Conservation (phyloP, 306 rosid genomes). For the Cicer judaicum region DNA sequence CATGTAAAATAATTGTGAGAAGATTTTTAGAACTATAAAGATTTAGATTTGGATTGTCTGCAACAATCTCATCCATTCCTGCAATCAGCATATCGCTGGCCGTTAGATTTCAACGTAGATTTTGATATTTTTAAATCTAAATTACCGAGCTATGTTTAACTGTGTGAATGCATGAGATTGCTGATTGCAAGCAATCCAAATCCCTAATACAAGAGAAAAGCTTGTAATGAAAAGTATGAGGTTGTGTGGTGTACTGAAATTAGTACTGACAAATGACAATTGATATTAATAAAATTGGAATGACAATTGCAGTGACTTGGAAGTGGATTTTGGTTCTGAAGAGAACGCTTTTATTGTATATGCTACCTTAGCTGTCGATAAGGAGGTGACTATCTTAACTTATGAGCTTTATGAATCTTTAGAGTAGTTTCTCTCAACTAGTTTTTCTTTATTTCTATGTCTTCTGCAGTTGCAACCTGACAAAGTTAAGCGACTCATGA, state of each 20-base stretch:
- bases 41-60: not conserved
- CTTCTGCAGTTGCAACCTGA: slow-evolving; percentile 79
- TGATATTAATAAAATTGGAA: not conserved
- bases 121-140: too few species aligned
- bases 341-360: slow-evolving; percentile 72
- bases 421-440: slow-evolving; percentile 17
- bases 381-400: slow-evolving; percentile 66
- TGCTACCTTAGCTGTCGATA: slow-evolving; percentile 64
- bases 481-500: slow-evolving; percentile 79
- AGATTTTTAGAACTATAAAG: slow-evolving; percentile 9
- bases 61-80: too few species aligned
- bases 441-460: slow-evolving; percentile 10
- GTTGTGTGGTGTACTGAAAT: slow-evolving; percentile 23
- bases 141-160: too few species aligned
- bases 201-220: not conserved
- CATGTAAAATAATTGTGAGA: not conserved
- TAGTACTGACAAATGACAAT: not conserved
- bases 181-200: too few species aligned
- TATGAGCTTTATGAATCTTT: slow-evolving; percentile 36
- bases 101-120: too few species aligned
- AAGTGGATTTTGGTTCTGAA: slow-evolving; percentile 72
- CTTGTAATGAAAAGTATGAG: not conserved
- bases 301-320: slow-evolving; percentile 70
- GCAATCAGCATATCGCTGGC: too few species aligned
- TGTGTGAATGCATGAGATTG: too few species aligned